Evolutionary conservation across 768 basidiomycete species (phyloP), one percentile per base, ranked within the genome.

Genomic region (Phylloporus arenicola): DNA sequence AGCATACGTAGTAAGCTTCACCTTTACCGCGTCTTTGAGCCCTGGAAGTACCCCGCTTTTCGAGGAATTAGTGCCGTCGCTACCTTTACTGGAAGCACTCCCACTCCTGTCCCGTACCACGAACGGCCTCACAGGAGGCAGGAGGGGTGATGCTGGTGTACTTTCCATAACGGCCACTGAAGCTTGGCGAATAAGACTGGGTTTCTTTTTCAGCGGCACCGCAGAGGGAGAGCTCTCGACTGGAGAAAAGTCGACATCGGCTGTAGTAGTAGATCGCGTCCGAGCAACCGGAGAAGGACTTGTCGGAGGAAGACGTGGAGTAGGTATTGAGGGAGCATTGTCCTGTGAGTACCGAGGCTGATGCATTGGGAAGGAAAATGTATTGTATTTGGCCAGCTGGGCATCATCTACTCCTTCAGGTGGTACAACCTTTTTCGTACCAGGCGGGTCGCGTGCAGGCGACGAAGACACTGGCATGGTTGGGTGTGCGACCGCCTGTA

Each of bases 21-120:
- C 86, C 79, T 87, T 88, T 24, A 88, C 66, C 16, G 85, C 82
- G 59, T 89, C 86, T 60, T 83, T 87, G 29, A 88, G 68, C 3
- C 81, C 84, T 2, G 84, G 83, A 0, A 81, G 67, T 22, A 72
- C 70, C 33, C 72, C 56, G 48, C 60, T 60, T 48, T 59, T 59
- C 39, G 59, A 43, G 16, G 63, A 62, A 48, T 48, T 59, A 47
- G 59, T 56, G 13, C 60, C 63, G n/a, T 73, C 61, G 48, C 73
- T 64, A 49, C 69, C 59, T 57, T 67, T 61, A 46, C 75, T 74
- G 2, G 72, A 70, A 22, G 77, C 72, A 50, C 74, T 78, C 4
- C 77, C 78, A 31, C 75, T 79, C 42, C 78, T 70, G 43, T 75
- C 74, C 40, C 79, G 68, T 16, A 61, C 60, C n/a, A 68, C 73